Conservation (phyloP, 768 basidiomycete species). For the Filobasidium wieringae region DNA sequence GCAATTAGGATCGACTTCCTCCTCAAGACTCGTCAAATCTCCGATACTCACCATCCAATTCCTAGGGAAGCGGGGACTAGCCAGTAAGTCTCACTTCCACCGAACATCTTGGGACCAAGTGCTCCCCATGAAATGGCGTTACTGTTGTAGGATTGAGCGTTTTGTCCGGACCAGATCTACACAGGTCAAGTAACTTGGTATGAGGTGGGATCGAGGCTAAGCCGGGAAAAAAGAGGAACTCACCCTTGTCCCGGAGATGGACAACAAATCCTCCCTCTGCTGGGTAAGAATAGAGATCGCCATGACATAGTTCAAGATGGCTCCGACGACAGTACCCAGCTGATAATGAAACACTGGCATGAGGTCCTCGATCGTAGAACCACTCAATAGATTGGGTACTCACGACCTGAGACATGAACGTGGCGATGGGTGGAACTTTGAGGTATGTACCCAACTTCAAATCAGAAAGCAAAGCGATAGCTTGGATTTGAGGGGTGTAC, state of each 20-base stretch:
- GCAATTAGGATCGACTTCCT: too few species aligned
- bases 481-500: conserved; percentile 33
- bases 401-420: conserved; percentile 23
- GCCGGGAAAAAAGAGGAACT: not conserved
- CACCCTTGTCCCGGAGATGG: conserved; percentile 20
- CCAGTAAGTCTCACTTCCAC: conserved; percentile 22
- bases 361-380: not conserved
- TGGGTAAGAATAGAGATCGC: conserved; percentile 39
- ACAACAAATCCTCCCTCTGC: conserved; percentile 18
- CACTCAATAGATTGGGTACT: not conserved
- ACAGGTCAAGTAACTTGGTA: not conserved
- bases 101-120: conserved; percentile 34
- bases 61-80: conserved; percentile 22
- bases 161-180: conserved; percentile 27
- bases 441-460: conserved; percentile 27
- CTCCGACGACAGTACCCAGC: conserved; percentile 20
- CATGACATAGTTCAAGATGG: conserved; percentile 33
- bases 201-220: not conserved
- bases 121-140: conserved; percentile 42
- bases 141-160: conserved; percentile 28
- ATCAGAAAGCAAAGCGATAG: conserved; percentile 22
- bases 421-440: conserved; percentile 24
- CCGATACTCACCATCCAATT: too few species aligned
- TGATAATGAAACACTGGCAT: not conserved
- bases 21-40: too few species aligned